A percentile compares a stretch with the other conserved stretches of the same genome.
These are phyloP conservation scores for Spathaspora passalidarum DNA, from an alignment of 805 yeast genomes.

Conservation along the genomic window DNA sequence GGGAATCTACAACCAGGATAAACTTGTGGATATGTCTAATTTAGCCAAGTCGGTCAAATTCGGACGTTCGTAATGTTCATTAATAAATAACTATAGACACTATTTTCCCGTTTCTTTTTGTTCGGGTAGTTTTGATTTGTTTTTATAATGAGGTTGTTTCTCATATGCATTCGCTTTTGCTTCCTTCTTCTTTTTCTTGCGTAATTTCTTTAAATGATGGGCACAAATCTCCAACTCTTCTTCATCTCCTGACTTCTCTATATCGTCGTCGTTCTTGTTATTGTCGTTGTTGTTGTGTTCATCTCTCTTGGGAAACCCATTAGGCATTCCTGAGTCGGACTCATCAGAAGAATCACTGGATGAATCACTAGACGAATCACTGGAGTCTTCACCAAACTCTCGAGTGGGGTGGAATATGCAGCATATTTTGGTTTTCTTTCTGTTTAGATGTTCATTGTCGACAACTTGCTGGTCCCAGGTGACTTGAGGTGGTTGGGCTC, in stretches of 20 bases:
- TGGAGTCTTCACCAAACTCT: constrained; percentile 47
- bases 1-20: neutral
- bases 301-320: constrained; percentile 12
- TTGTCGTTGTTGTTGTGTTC: constrained; percentile 7
- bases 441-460: constrained; percentile 85
- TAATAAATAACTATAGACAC: neutral
- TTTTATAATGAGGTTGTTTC: constrained; percentile 65
- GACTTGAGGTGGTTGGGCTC: constrained; percentile 37
- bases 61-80: too few species aligned
- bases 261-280: constrained; percentile 10
- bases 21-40: constrained; percentile 6
- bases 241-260: constrained; percentile 5
- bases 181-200: constrained; percentile 25
- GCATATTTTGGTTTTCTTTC: constrained; percentile 85
- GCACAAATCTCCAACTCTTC: constrained; percentile 15
- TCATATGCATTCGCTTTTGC: constrained; percentile 79
- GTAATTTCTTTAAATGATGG: constrained; percentile 6
- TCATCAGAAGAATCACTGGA: constrained; percentile 25
- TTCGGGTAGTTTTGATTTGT: constrained; percentile 9
- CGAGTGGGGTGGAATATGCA: constrained; percentile 81
- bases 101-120: neutral
- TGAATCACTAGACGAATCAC: constrained; percentile 24
- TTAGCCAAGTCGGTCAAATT: constrained; percentile 8
- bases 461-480: constrained; percentile 83
- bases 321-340: constrained; percentile 13